A percentile compares a stretch with the other conserved stretches of the same genome.
These are phyloP conservation scores for Canavalia ensiformis DNA, from an alignment of 306 rosid species.

Conservation along the genomic window DNA sequence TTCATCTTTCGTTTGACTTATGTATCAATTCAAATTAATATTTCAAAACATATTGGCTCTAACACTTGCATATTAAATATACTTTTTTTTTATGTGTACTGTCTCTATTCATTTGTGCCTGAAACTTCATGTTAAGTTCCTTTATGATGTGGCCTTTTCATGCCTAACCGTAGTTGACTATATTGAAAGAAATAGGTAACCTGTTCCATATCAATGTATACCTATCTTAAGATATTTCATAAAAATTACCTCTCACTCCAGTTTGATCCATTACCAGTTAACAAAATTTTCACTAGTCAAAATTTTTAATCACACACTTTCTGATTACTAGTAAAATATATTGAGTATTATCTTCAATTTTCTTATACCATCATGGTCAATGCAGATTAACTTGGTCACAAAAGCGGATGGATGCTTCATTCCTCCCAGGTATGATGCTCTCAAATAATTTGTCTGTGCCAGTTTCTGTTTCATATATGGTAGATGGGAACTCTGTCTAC, in stretches of 20 bases:
- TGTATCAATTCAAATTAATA: neutral
- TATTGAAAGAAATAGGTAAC: neutral
- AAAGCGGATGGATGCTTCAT: conserved; percentile 54
- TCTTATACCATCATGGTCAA: conserved; percentile 29
- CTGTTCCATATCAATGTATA: neutral
- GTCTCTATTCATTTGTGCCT: neutral
- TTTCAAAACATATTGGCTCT: neutral
- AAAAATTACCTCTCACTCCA: neutral
- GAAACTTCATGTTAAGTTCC: neutral
- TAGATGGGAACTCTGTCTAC: neutral
- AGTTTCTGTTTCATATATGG: neutral
- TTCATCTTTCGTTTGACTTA: neutral
- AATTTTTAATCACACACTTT: neutral
- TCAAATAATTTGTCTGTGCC: conserved; percentile 15
- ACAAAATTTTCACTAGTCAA: neutral
- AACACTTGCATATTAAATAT: neutral
- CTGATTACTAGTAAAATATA: neutral
- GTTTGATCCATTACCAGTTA: neutral
- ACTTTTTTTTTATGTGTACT: neutral
- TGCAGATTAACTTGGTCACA: conserved; percentile 65
- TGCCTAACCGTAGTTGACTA: neutral
- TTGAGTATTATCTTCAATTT: neutral
- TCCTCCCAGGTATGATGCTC: conserved; percentile 58
- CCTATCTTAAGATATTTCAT: neutral
- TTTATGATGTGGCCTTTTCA: neutral